A percentile compares a stretch with the other conserved stretches of the same genome.
Conservation (phyloP, 23 red algal species). For the Chondrus crispus region DNA sequence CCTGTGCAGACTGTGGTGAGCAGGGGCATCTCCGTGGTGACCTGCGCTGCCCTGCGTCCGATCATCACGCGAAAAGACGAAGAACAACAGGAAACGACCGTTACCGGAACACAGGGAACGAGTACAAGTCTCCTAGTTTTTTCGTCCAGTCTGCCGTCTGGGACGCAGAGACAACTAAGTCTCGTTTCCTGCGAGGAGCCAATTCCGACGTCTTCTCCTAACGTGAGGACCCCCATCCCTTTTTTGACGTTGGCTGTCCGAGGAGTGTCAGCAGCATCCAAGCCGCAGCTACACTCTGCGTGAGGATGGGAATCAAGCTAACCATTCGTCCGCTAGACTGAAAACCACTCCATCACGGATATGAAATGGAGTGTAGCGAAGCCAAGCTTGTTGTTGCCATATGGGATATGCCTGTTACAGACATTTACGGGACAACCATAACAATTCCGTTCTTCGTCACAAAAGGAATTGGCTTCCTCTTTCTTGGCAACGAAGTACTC, state of each 20-base stretch:
- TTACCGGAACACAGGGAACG: too few relatives aligned
- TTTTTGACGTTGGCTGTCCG: constrained; percentile 13
- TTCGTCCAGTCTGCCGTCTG: too few relatives aligned
- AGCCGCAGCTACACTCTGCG: not conserved
- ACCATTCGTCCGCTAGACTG: not conserved
- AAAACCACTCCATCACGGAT: constrained; percentile 18
- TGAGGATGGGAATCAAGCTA: not conserved
- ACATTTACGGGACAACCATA: not conserved
- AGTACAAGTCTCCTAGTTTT: too few relatives aligned
- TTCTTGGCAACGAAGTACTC: not conserved
- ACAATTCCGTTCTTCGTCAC: not conserved
- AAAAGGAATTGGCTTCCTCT: not conserved
- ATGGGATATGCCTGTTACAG: not conserved
- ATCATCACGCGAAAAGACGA: too few relatives aligned
- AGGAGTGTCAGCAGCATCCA: constrained; percentile 1
- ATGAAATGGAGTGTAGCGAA: not conserved
- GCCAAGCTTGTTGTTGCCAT: not conserved
- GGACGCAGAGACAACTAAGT: too few relatives aligned
- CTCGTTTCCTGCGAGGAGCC: too few relatives aligned
- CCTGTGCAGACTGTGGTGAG: too few relatives aligned
- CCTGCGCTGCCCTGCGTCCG: too few relatives aligned
- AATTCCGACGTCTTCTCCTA: not conserved
- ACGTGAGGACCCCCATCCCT: not conserved
- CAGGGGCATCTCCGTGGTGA: too few relatives aligned
- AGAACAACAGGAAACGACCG: too few relatives aligned